Evolutionary conservation across 768 basidiomycete genomes (phyloP).

Genomic region (Lentinula boryana): DNA sequence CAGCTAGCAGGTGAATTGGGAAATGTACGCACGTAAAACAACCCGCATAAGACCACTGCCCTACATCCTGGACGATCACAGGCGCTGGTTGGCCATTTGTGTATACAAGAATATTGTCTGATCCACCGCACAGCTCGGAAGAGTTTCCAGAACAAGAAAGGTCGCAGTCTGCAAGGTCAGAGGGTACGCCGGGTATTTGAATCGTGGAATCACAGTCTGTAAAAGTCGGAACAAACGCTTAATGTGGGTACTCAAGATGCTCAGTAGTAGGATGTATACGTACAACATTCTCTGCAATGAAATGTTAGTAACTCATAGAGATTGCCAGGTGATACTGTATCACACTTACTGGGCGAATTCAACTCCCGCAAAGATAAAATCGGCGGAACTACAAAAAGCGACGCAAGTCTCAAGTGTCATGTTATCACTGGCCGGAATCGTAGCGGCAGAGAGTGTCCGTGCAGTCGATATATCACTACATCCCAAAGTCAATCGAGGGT

Average conservation of each 20-base stretch:
- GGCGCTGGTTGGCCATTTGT: constrained; percentile 48
- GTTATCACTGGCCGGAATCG: constrained; percentile 31
- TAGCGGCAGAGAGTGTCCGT: constrained; percentile 47
- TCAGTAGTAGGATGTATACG: constrained; percentile 9
- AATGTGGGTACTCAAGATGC: constrained; percentile 8
- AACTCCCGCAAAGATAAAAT: constrained; percentile 53
- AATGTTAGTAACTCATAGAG: background rate
- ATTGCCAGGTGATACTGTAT: background rate
- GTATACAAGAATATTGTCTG: constrained; percentile 45
- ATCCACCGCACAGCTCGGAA: constrained; percentile 49
- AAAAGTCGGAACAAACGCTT: background rate
- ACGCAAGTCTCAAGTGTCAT: constrained; percentile 51
- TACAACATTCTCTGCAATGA: constrained; percentile 33
- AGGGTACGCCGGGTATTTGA: constrained; percentile 38
- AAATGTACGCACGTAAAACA: constrained; percentile 49
- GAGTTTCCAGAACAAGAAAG: constrained; percentile 50
- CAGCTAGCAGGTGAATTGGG: background rate
- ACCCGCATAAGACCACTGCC: constrained; percentile 53
- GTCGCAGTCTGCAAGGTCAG: constrained; percentile 41
- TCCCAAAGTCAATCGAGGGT: background rate
- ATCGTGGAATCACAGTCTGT: constrained; percentile 60
- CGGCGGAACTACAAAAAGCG: constrained; percentile 24
- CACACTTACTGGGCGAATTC: constrained; percentile 48
- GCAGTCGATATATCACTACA: constrained; percentile 31
- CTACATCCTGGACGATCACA: constrained; percentile 39